Base-by-base conservation (phyloP, 768 basidiomycete species). In the Auricularia auricula-judae region DNA sequence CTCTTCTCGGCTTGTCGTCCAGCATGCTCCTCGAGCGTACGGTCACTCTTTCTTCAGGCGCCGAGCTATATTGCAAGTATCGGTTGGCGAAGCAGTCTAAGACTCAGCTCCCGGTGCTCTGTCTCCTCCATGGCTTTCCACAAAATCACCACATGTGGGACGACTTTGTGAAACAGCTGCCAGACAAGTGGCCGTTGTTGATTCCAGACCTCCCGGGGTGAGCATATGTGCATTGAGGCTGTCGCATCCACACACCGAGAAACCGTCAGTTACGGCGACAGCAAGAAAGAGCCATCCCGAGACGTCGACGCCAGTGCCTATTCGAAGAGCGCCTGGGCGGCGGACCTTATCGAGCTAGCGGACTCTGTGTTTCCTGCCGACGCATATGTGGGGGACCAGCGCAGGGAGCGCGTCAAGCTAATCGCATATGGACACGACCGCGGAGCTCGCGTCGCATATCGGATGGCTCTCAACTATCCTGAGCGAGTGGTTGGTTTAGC, bases 191-290 rank as follows among this genome's bases (percentile, higher is more conserved):
- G 58, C 34, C 63, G 21, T 10, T 69, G 39, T 39, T 69, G 33
- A 62, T 71, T 12, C 67, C 68, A 16, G 68, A 71, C 51, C 44
- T 71, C 8, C 70, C 68, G 2, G 66, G 70, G 68, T 69, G n/a
- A 18, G 35, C 33, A 23, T 36, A 23, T 36, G 1, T 21, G 33
- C 14, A 8, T 39, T 10, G 5, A 3, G 43, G 43, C 18, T 2
- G 43, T 43, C 43, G 10, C 10, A 44, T 44, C 43, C 14, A 12
- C 10, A 29, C 18, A 58, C 4, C 51, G 47, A 51, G 29, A 43
- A 21, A 18, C 39, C 33, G 7, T 44, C 42, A 67, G 66, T 16
- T 67, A 67, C 63, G 68, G 68, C 11, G 36, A 65, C 35, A 66
- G 65, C 61, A 66, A 39, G 21, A 69, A 69, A 42, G 56, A 63